phyloP scores from a whole-genome alignment of 2,329 filamentous ascomycete genomes.

The Arachnomyces sp. region DNA sequence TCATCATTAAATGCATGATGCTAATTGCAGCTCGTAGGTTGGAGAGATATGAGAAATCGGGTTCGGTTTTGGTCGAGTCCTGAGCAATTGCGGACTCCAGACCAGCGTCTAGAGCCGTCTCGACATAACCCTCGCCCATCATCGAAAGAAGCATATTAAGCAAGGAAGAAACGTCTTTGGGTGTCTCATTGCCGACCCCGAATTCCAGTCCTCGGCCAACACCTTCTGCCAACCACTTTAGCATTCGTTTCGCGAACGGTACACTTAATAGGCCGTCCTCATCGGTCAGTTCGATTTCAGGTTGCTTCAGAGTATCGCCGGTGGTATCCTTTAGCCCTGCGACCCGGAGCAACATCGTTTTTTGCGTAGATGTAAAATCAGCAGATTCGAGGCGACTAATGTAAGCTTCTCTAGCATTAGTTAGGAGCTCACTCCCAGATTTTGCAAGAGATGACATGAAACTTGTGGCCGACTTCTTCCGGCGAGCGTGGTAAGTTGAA shows the following conservation, averaged over 20 bases:
- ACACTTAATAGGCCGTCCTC: constrained; percentile 78
- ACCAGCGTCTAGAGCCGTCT: constrained; percentile 59
- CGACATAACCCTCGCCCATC: constrained; percentile 76
- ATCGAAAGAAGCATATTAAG: constrained; percentile 75
- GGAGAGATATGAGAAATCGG: constrained; percentile 76
- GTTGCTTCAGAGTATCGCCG: constrained; percentile 57
- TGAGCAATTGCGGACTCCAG: constrained; percentile 68
- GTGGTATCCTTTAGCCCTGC: constrained; percentile 68
- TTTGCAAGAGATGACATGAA: constrained; percentile 91
- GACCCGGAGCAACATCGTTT: constrained; percentile 80
- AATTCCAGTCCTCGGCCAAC: constrained; percentile 86
- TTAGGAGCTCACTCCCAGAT: constrained; percentile 78
- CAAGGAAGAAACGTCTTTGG: constrained; percentile 84
- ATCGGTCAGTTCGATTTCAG: constrained; percentile 84
- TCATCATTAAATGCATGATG: constrained; percentile 87
- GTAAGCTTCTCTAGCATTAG: constrained; percentile 84
- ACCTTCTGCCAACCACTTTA: constrained; percentile 93
- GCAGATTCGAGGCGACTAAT: constrained; percentile 81
- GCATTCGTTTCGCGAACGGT: constrained; percentile 90
- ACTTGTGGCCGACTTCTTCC: constrained; percentile 81
- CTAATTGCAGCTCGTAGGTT: constrained; percentile 74
- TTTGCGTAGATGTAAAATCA: constrained; percentile 80
- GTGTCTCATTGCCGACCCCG: constrained; percentile 78
- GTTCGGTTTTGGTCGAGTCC: constrained; percentile 73
- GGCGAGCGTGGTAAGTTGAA: constrained; percentile 73